Evolutionary conservation across 345 rosid species (phyloP).

Genomic region (Citrus hindsii): DNA sequence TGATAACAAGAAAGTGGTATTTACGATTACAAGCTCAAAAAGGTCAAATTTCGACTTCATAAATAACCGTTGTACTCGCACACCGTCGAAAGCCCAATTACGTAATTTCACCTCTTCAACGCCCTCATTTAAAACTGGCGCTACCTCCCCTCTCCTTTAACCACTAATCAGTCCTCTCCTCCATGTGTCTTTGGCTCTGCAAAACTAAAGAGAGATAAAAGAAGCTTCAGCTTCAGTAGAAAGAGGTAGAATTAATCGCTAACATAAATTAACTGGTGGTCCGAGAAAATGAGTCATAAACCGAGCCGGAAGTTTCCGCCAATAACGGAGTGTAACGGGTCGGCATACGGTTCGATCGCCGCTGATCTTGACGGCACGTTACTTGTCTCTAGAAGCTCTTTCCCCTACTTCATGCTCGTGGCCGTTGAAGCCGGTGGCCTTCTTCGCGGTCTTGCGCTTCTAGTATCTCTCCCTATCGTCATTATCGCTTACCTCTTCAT

Average conservation of each 20-base stretch:
- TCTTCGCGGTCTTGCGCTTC: slow-evolving; percentile 74
- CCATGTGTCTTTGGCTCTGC: background rate
- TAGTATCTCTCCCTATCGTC: slow-evolving; percentile 66
- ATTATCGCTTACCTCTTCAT: slow-evolving; percentile 65
- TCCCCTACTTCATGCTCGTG: slow-evolving; percentile 90
- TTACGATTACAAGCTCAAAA: too few relatives aligned
- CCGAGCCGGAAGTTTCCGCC: slow-evolving; percentile 40
- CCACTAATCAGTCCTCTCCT: background rate
- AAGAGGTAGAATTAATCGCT: background rate
- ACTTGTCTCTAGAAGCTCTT: slow-evolving; percentile 69
- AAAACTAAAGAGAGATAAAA: background rate
- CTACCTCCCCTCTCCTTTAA: slow-evolving; percentile 27
- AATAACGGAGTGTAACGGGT: slow-evolving; percentile 44
- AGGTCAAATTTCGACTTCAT: background rate
- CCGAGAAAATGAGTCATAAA: slow-evolving; percentile 32
- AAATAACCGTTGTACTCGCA: background rate
- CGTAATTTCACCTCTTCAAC: slow-evolving; percentile 27
- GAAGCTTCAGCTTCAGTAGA: background rate
- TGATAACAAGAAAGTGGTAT: too few relatives aligned
- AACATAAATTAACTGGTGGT: background rate
- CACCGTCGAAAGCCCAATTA: slow-evolving; percentile 16
- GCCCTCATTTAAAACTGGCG: slow-evolving; percentile 52
- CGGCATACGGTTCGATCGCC: slow-evolving; percentile 57
- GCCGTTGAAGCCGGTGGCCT: slow-evolving; percentile 92
- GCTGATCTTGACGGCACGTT: slow-evolving; percentile 97